Evolutionary conservation across 192 early-diverging fungal species (phyloP), one percentile per base, ranked within the genome.

Genomic region (Chytriomyces confervae): DNA sequence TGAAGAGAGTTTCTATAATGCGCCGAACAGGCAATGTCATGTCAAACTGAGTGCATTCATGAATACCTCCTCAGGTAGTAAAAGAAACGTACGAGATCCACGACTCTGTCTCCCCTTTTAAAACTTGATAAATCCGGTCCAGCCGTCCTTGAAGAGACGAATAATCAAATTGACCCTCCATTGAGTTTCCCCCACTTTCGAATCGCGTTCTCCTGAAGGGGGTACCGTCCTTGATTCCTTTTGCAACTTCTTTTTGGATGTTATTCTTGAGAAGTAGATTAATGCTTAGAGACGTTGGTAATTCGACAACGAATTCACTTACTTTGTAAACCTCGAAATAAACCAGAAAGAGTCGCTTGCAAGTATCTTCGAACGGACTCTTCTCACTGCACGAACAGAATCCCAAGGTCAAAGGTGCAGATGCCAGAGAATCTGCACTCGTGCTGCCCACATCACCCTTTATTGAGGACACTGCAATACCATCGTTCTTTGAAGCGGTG

Each of bases 311-410:
- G 5, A 5, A 69, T 46, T 24, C 36, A 48, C 76, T 9, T 50
- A 86, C 84, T 69, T 83, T 72, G 60, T 90, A 89, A 44, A 83
- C 82, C 23, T 90, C 85, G 57, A 85, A 87, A 69, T 90, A 90
- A 6, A 77, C 51, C 63, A 91, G 60, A 74, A 90, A 89, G 47
- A 90, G 78, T 6, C 84, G 72, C 80, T 91, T 91, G 29, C 82
- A 79, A n/a, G 86, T 27, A 57, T 91, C 89, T 24, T 82, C 77
- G 68, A 91, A 91, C 71, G 77, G 84, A 62, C n/a, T 83, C 44
- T 46, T 74, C 72, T 51, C 68, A n/a, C 47, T 69, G 46, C 66
- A 89, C 29, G 66, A 81, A 82, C 69, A 89, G 47, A 78, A 89
- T 29, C 29, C 84, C 72, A 57, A 53, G 27, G 48, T 72, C 57